phyloP scores from a whole-genome alignment of 2,329 filamentous ascomycete genomes.

The Epichloe amarillans region DNA sequence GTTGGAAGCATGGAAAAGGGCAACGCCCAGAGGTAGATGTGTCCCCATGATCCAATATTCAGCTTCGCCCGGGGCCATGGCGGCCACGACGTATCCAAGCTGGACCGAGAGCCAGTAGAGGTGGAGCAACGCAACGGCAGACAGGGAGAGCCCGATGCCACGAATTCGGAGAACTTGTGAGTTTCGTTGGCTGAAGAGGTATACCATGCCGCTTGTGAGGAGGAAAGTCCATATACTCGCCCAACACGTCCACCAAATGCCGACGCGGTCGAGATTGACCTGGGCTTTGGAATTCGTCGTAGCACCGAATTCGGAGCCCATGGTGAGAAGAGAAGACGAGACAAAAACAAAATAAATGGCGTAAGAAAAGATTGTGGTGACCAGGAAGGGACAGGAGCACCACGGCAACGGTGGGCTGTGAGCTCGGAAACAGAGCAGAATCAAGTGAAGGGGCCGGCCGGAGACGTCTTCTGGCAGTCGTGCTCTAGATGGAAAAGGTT shows the following conservation, averaged over 20 bases:
- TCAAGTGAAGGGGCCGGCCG: too few relatives aligned
- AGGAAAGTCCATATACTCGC: constrained; percentile 21
- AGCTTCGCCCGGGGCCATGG: constrained; percentile 30
- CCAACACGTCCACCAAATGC: constrained; percentile 22
- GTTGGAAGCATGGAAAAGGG: constrained; percentile 51
- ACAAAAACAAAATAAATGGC: too few relatives aligned
- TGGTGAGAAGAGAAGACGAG: constrained; percentile 2
- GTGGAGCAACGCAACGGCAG: constrained; percentile 25
- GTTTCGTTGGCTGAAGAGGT: constrained; percentile 22
- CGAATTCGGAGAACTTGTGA: constrained; percentile 26
- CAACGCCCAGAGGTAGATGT: constrained; percentile 49
- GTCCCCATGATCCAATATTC: constrained; percentile 55
- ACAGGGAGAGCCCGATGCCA: constrained; percentile 25
- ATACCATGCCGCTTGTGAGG: constrained; percentile 24
- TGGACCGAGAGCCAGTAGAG: constrained; percentile 28
- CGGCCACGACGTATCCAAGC: constrained; percentile 22
- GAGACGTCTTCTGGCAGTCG: too few relatives aligned
- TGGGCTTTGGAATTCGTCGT: constrained; percentile 9
- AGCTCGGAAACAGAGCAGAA: too few relatives aligned
- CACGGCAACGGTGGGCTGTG: too few relatives aligned
- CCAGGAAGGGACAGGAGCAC: too few relatives aligned
- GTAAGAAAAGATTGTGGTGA: not conserved
- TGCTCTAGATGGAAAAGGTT: too few relatives aligned
- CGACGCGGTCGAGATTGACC: constrained; percentile 14
- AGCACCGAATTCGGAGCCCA: constrained; percentile 15